Percentiles rank a stretch among this genome's conserved stretches.
These are phyloP conservation scores for Colletotrichum cordylinicola DNA, from an alignment of 2,329 filamentous ascomycete genomes.

Conservation along the genomic window DNA sequence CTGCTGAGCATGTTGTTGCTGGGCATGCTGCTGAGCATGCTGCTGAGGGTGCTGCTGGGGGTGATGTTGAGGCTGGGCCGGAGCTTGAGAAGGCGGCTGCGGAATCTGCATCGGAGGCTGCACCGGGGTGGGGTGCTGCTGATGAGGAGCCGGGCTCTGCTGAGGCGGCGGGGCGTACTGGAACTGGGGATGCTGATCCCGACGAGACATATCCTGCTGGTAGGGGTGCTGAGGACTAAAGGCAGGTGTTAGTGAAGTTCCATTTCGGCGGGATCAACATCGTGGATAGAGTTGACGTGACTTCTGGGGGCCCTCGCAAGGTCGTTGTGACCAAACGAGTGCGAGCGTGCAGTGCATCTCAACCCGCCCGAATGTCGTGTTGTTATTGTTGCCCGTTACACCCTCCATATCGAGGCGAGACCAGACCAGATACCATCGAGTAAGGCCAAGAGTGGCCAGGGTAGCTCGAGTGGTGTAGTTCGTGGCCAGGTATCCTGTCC, in stretches of 20 bases:
- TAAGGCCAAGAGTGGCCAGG: conserved; percentile 4
- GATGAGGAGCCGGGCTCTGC: conserved; percentile 41
- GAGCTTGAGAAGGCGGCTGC: conserved; percentile 40
- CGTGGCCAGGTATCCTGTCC: background rate
- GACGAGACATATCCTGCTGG: conserved; percentile 56
- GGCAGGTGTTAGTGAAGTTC: conserved; percentile 26
- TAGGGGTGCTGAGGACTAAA: conserved; percentile 51
- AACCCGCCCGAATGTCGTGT: background rate
- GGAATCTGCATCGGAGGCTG: conserved; percentile 52
- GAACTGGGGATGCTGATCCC: conserved; percentile 49
- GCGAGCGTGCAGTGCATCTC: background rate
- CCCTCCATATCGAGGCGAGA: background rate
- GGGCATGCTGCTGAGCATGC: background rate
- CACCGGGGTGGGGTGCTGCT: conserved; percentile 43
- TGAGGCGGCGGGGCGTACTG: conserved; percentile 44
- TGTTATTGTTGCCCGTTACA: conserved; percentile 19
- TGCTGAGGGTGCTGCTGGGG: conserved; percentile 32
- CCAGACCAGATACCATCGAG: background rate
- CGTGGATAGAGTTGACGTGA: background rate
- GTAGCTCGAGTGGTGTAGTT: conserved; percentile 3
- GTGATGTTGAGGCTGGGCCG: conserved; percentile 31
- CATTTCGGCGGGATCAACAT: conserved; percentile 3
- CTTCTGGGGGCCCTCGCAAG: background rate
- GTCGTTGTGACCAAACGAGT: background rate
- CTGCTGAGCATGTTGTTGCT: background rate